Evolutionary conservation across 306 rosid genomes (phyloP), one percentile per base, ranked within the genome.

Genomic region (Neltuma alba): DNA sequence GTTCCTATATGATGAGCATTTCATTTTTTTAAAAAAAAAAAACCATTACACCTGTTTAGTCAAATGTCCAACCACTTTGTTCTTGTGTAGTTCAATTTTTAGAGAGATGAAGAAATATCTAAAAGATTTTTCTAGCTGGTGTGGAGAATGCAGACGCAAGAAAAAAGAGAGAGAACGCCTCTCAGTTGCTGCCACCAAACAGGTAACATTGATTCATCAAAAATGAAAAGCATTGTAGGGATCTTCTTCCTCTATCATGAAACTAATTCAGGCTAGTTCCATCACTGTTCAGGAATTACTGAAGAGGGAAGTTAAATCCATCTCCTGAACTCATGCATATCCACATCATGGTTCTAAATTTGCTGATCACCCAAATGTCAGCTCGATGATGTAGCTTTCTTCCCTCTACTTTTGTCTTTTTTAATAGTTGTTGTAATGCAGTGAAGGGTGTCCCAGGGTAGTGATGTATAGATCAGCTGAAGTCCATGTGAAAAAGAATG

Each of bases 91-190:
- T 85, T 91, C 98, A 73, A 84, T 77, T 30, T 93, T 86, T 79
- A 85, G 99, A 83, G 98, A 91, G 94, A 78, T 86, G 87, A 91
- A 78, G 86, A 95, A 90, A 82, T 87, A 90, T 52, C 90, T 86
- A 77, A 93, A 82, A 77, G 94, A 88, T 61, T 91, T 84, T 84
- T 82, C 89, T 42, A 82, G 82, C 83, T 95, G 99, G 98, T 95
- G 99, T 65, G 98, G 92, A 76, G 96, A 93, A 66, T 95, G 99
- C 88, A 87, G 70, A 50, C 96, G 92, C 33, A 84, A 83, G 88
- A 93, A 90, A 84, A 89, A 80, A 80, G 96, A 93, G 71, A 85
- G 91, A 80, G 93, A 80, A 64, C 87, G 89, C 6, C 21, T 72
- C 16, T 76, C 96, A 6, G 74, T 93, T 63, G 86, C 85, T 14